Percentiles rank a stretch among this genome's conserved stretches.
Conservation (phyloP, 257 asterid species). For the Jaltomata sinuosa region DNA sequence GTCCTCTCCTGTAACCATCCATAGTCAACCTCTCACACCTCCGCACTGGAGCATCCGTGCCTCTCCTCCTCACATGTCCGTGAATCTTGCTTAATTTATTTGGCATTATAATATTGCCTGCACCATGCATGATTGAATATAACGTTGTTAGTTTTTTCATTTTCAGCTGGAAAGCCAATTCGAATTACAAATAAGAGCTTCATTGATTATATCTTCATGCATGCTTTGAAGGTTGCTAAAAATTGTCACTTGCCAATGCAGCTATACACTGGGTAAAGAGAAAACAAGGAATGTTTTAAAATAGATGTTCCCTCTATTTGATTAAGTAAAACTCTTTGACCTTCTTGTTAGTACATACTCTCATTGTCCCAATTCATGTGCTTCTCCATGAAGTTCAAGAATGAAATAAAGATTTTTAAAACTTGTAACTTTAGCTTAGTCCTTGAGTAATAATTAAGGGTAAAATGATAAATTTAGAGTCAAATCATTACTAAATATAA, state of each 20-base stretch:
- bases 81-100: no score
- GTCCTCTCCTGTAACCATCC: no score
- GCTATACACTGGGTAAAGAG: slow-evolving; percentile 79
- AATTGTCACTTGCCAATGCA: slow-evolving; percentile 68
- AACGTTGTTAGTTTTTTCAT: slow-evolving; percentile 7
- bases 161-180: slow-evolving; percentile 58
- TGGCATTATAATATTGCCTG: background rate
- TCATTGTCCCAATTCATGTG: no score
- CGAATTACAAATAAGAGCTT: slow-evolving; percentile 63
- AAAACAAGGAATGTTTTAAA: background rate
- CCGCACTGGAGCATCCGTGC: no score
- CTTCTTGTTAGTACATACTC: background rate
- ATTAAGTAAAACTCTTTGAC: background rate
- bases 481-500: no score
- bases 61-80: no score
- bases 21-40: no score
- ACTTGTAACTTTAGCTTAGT: no score
- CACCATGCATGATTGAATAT: background rate
- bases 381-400: no score
- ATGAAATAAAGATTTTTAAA: no score
- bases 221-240: slow-evolving; percentile 73
- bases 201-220: slow-evolving; percentile 56
- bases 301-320: background rate
- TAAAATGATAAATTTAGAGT: no score
- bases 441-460: no score